phyloP scores from a whole-genome alignment of 2,329 filamentous ascomycete genomes.

The Fusarium anthophilum region DNA sequence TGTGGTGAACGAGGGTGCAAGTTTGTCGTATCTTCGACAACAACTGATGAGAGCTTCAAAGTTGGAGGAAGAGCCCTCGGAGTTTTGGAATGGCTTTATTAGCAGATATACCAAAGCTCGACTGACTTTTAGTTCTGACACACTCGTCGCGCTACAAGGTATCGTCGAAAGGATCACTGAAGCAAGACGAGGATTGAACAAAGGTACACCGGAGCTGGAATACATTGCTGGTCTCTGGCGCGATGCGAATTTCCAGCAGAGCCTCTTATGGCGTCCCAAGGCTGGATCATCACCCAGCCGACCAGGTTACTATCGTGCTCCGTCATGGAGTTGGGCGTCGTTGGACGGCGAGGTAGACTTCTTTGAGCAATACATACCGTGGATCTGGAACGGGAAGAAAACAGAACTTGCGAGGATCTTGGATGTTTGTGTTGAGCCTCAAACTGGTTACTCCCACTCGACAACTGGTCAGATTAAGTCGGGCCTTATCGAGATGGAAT shows the following conservation, averaged over 20 bases:
- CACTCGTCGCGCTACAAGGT: neutral
- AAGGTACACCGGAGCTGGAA: rapidly evolving
- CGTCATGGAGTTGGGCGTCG: constrained; percentile 3
- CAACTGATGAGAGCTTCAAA: neutral
- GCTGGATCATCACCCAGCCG: rapidly evolving
- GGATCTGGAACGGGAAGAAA: neutral
- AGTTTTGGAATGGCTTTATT: neutral
- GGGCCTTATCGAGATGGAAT: neutral
- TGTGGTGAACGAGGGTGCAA: neutral
- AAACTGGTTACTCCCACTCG: neutral
- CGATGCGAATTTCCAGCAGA: neutral
- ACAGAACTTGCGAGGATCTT: neutral
- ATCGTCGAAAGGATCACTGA: neutral
- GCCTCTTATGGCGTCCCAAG: neutral
- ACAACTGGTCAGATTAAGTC: neutral
- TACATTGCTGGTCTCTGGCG: neutral
- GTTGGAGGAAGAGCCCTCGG: neutral
- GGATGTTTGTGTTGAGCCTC: neutral
- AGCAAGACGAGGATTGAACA: neutral
- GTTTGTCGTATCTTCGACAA: neutral
- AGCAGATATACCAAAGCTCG: neutral
- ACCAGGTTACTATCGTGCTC: neutral
- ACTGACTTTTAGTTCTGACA: neutral
- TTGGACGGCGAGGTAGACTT: neutral
- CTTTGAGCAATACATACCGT: neutral